Percentiles rank a stretch among this genome's conserved stretches.
These are phyloP conservation scores for Leccinum rimulosum DNA, from an alignment of 768 basidiomycete genomes.

Conservation along the genomic window DNA sequence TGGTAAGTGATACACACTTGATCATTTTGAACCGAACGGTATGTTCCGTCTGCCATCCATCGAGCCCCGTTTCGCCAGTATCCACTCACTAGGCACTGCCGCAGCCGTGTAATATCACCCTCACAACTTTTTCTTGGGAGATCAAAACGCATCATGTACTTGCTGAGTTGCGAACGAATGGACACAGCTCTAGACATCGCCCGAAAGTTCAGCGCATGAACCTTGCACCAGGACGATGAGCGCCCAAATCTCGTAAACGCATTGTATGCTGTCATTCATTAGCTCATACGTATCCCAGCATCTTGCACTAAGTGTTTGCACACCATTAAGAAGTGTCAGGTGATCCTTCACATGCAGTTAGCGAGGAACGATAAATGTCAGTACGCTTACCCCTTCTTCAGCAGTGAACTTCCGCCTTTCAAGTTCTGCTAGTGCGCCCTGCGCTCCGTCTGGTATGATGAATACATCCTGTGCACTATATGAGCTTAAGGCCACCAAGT, in stretches of 20 bases:
- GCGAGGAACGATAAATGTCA: background rate
- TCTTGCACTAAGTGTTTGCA: background rate
- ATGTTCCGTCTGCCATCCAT: conserved; percentile 92
- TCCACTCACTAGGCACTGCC: conserved; percentile 88
- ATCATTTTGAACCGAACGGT: conserved; percentile 70
- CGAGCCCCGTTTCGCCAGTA: conserved; percentile 94
- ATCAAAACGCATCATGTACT: conserved; percentile 90
- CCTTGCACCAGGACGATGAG: conserved; percentile 91
- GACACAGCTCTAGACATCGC: conserved; percentile 93
- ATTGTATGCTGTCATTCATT: conserved; percentile 71
- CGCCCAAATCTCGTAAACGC: conserved; percentile 82
- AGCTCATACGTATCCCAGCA: conserved; percentile 6
- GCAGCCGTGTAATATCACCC: conserved; percentile 77
- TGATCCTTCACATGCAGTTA: conserved; percentile 65
- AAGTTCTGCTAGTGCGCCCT: conserved; percentile 84
- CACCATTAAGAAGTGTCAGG: conserved; percentile 89
- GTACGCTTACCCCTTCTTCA: conserved; percentile 82
- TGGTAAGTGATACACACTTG: conserved; percentile 45
- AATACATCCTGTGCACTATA: conserved; percentile 70
- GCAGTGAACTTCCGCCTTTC: conserved; percentile 96
- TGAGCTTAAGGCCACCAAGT: background rate
- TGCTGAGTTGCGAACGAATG: conserved; percentile 91
- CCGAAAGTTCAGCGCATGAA: conserved; percentile 89
- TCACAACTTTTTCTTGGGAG: conserved; percentile 84
- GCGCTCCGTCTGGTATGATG: conserved; percentile 80